Conservation (phyloP, 441 rosid species). For the Sinapis alba region DNA sequence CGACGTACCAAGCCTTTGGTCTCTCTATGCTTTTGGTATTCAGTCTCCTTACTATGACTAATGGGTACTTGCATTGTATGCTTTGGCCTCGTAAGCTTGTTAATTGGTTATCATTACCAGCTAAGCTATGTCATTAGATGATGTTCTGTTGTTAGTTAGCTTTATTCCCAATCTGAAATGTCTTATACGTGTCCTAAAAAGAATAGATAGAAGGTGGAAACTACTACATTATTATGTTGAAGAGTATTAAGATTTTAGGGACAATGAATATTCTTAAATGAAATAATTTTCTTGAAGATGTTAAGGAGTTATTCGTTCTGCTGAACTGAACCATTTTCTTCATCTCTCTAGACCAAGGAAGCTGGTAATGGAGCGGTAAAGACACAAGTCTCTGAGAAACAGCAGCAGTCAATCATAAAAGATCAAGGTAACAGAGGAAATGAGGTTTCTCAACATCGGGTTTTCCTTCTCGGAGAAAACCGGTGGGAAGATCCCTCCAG, state of each 20-base stretch:
- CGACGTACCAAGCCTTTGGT: too few relatives aligned
- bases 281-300: too few relatives aligned
- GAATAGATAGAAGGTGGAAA: neutral
- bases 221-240: neutral
- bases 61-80: neutral
- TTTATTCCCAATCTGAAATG: conserved; percentile 2
- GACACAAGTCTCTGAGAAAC: conserved; percentile 56
- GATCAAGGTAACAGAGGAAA: conserved; percentile 45
- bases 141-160: conserved; percentile 3
- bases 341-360: conserved; percentile 44
- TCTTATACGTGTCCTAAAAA: neutral
- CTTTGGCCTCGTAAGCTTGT: neutral
- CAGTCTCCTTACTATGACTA: neutral
- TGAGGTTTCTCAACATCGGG: conserved; percentile 58
- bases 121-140: conserved; percentile 3
- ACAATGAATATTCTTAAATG: conserved; percentile 1
- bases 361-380: conserved; percentile 63
- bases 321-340: conserved; percentile 28
- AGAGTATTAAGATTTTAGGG: too few relatives aligned
- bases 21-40: too few relatives aligned
- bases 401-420: conserved; percentile 49
- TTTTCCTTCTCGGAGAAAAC: conserved; percentile 92
- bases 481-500: conserved; percentile 96
- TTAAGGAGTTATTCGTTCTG: neutral
- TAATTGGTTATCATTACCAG: neutral